Conservation (phyloP, 495 filamentous ascomycete species). For the Penicillium riverlandense region DNA sequence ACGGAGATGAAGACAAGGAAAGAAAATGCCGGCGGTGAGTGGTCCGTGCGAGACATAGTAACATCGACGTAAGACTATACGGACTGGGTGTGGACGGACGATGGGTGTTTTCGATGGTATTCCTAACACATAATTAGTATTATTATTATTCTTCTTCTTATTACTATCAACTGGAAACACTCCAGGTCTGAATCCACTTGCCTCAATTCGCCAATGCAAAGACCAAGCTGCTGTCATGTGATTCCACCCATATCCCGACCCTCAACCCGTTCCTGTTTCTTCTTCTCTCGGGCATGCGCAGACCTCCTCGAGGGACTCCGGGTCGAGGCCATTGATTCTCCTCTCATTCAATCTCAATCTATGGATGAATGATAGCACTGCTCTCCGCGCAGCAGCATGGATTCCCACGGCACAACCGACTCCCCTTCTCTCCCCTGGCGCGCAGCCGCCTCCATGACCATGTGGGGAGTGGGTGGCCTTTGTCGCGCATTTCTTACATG, state of each 20-base stretch:
- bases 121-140: too few species aligned
- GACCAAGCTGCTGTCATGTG: constrained; percentile 19
- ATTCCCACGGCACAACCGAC: constrained; percentile 35
- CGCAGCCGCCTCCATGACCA: constrained; percentile 32
- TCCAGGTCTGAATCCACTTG: too few species aligned
- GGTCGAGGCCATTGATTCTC: too few species aligned
- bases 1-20: too few species aligned
- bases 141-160: too few species aligned
- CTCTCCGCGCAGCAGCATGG: constrained; percentile 24
- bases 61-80: neutral
- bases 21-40: neutral
- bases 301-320: too few species aligned
- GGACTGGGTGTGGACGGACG: neutral
- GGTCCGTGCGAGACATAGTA: neutral
- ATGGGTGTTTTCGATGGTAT: too few species aligned
- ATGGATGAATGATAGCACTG: constrained; percentile 23
- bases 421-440: constrained; percentile 38
- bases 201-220: neutral
- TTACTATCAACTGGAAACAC: too few species aligned
- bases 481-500: constrained; percentile 41
- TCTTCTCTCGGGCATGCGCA: neutral
- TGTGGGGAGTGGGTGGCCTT: constrained; percentile 36
- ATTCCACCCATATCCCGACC: constrained; percentile 1
- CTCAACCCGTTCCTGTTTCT: neutral
- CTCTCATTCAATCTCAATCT: neutral